These are phyloP conservation scores for Naegleria fowleri DNA, from an alignment of 208 protist species.

Conservation along the genomic window DNA sequence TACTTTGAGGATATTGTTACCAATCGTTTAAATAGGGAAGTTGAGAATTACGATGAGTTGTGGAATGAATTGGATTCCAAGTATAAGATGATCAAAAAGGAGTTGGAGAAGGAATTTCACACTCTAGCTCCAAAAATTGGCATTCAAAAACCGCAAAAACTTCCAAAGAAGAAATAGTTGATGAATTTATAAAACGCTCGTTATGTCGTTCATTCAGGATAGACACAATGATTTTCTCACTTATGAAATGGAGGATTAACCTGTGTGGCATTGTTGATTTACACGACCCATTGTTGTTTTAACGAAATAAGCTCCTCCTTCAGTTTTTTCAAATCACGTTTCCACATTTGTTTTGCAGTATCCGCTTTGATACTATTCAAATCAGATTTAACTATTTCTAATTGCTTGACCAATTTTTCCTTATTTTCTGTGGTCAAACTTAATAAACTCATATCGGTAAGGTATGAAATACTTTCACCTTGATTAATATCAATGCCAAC, in stretches of 20 bases:
- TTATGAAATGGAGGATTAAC: too few relatives aligned
- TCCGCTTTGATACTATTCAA: constrained; percentile 44
- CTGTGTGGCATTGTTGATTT: too few relatives aligned
- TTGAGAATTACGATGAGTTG: neutral
- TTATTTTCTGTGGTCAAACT: constrained; percentile 72
- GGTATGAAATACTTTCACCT: constrained; percentile 56
- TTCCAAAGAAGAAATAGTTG: too few relatives aligned
- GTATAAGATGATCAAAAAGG: neutral
- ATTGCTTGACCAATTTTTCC: constrained; percentile 62
- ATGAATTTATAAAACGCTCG: too few relatives aligned
- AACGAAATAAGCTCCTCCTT: neutral
- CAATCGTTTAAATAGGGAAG: neutral
- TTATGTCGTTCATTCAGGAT: too few relatives aligned
- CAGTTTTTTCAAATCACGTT: constrained; percentile 13
- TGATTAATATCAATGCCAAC: constrained; percentile 49
- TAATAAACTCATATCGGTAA: constrained; percentile 73
- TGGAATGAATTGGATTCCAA: neutral
- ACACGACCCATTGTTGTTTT: neutral
- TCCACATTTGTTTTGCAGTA: neutral
- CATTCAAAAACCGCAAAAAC: neutral
- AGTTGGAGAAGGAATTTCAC: neutral
- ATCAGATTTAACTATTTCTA: constrained; percentile 54
- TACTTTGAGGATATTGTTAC: neutral
- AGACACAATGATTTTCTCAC: too few relatives aligned
- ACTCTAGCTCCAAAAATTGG: neutral